Percentiles rank a stretch among this genome's conserved stretches.
Conservation (phyloP, 495 filamentous ascomycete species). For the Lasiosphaeria miniovina region DNA sequence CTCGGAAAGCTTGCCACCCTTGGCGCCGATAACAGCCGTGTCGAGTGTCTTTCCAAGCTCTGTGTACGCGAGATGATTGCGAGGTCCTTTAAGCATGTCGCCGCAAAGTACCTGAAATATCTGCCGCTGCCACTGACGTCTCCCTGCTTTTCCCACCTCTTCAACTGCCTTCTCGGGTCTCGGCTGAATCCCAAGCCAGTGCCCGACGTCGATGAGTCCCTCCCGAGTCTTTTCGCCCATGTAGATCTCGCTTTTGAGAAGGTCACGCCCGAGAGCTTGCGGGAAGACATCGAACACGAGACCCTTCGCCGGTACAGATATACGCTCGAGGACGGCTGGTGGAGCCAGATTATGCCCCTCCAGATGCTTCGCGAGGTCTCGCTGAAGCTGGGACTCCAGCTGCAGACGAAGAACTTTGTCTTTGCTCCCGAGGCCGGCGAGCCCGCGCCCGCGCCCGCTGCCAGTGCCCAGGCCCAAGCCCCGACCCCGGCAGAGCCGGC, state of each 20-base stretch:
- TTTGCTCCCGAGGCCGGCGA: constrained; percentile 50
- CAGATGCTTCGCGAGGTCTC: constrained; percentile 88
- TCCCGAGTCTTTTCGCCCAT: constrained; percentile 74
- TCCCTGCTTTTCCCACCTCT: constrained; percentile 76
- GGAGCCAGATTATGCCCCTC: constrained; percentile 60
- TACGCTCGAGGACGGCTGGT: constrained; percentile 66
- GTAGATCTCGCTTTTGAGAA: constrained; percentile 79
- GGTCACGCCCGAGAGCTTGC: constrained; percentile 68
- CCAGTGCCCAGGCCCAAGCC: constrained; percentile 28
- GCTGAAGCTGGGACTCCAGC: constrained; percentile 87
- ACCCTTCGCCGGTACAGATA: constrained; percentile 71
- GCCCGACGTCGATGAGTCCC: constrained; percentile 69
- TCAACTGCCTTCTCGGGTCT: constrained; percentile 89
- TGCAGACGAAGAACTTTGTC: constrained; percentile 75
- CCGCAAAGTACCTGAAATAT: constrained; percentile 72
- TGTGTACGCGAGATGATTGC: constrained; percentile 89
- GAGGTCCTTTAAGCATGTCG: constrained; percentile 89
- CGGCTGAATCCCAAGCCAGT: constrained; percentile 71
- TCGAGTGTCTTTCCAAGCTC: constrained; percentile 72
- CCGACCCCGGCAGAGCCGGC: constrained; percentile 26
- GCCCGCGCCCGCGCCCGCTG: constrained; percentile 15
- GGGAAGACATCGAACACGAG: constrained; percentile 67
- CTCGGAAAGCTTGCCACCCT: constrained; percentile 76
- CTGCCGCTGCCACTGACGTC: constrained; percentile 75
- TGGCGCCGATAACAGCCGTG: constrained; percentile 60